Percentiles rank a stretch among this genome's conserved stretches.
phyloP scores from a whole-genome alignment of 2,329 filamentous ascomycete species.

The Plectosphaerella sp. region DNA sequence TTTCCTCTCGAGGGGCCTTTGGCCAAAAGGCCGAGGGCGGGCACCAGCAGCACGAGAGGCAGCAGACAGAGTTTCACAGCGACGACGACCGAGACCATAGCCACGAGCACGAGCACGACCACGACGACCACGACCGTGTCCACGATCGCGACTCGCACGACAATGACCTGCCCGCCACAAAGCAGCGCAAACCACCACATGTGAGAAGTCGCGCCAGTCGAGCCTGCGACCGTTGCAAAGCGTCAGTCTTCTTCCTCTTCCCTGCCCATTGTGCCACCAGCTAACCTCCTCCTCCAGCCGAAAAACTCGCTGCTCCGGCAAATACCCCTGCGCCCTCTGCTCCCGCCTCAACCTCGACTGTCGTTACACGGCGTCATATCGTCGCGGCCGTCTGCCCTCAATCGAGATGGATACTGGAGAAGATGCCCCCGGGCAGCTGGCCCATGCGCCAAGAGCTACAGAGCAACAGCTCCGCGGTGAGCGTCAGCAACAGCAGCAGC shows the following conservation, averaged over 20 bases:
- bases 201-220: constrained; percentile 4
- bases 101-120: background rate
- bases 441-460: background rate
- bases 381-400: constrained; percentile 16
- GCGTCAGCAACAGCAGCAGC: background rate
- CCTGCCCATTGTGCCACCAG: too few relatives aligned
- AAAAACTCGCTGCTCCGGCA: constrained; percentile 19
- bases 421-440: background rate
- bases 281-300: constrained; percentile 10
- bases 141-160: background rate
- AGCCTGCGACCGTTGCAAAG: constrained; percentile 20
- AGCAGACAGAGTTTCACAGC: too few relatives aligned
- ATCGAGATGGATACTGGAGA: constrained; percentile 13
- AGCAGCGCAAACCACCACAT: constrained; percentile 3
- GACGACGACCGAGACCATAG: background rate
- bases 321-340: constrained; percentile 16
- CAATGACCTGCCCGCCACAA: background rate
- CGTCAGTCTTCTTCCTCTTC: constrained; percentile 12
- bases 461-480: background rate
- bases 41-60: too few relatives aligned
- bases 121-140: background rate
- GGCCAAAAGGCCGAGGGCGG: too few relatives aligned
- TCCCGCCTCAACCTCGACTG: constrained; percentile 16
- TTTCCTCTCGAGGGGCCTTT: too few relatives aligned
- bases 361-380: constrained; percentile 16